These are phyloP conservation scores for Ganoderma multipileum DNA, from an alignment of 1,284 basidiomycete genomes.

Conservation along the genomic window DNA sequence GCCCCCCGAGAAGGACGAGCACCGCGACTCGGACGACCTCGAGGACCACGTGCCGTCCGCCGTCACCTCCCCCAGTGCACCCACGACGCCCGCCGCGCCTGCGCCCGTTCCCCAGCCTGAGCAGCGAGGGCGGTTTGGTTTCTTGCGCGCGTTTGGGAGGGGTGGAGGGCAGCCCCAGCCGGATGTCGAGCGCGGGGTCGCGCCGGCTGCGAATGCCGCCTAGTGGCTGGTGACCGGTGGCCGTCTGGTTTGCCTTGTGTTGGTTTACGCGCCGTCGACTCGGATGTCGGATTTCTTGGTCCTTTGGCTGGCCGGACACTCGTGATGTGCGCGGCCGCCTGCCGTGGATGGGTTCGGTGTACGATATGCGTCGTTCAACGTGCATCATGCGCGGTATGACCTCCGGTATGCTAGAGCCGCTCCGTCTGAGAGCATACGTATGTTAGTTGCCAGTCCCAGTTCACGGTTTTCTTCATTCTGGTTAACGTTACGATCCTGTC, in stretches of 20 bases:
- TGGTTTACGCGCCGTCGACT: background rate
- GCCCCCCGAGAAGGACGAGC: slow-evolving; percentile 57
- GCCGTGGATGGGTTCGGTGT: background rate
- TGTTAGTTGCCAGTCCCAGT: background rate
- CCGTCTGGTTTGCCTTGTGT: too few relatives aligned
- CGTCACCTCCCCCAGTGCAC: too few relatives aligned
- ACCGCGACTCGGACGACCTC: slow-evolving; percentile 44
- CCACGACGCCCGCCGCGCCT: slow-evolving; percentile 15
- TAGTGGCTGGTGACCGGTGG: too few relatives aligned
- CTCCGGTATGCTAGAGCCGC: background rate
- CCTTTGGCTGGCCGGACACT: background rate
- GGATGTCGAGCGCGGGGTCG: slow-evolving; percentile 45
- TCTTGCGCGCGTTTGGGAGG: slow-evolving; percentile 39
- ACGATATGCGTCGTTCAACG: background rate
- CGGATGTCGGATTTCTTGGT: background rate
- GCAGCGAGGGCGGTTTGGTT: slow-evolving; percentile 40
- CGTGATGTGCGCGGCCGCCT: background rate
- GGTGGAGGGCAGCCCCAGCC: slow-evolving; percentile 38
- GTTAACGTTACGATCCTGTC: background rate
- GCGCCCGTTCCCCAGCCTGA: slow-evolving; percentile 35
- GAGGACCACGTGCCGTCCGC: slow-evolving; percentile 37
- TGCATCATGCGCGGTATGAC: background rate
- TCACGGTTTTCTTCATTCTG: background rate
- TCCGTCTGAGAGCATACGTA: background rate
- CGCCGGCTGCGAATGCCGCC: slow-evolving; percentile 25